These are phyloP conservation scores for Dactylorhiza incarnata DNA, from an alignment of 106 monocot species.

Conservation along the genomic window DNA sequence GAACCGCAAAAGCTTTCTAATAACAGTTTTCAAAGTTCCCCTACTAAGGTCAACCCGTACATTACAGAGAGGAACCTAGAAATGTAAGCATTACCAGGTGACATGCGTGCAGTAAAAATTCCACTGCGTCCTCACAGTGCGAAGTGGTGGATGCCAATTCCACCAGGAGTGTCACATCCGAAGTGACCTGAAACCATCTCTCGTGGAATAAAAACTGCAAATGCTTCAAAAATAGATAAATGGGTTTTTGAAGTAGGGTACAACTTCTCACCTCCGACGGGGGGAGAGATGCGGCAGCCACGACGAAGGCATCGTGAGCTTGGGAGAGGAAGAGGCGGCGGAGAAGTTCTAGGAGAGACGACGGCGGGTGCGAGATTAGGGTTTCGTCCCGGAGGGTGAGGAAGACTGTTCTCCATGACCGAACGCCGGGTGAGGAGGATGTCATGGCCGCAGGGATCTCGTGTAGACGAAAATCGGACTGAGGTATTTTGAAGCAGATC, in stretches of 20 bases:
- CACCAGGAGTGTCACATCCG: slow-evolving; percentile 72
- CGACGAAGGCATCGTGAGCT: slow-evolving; percentile 28
- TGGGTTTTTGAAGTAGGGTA: background rate
- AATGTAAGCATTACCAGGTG: slow-evolving; percentile 41
- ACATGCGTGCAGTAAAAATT: slow-evolving; percentile 22
- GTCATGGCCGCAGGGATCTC: slow-evolving; percentile 21
- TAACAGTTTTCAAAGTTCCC: background rate
- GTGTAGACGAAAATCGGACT: background rate
- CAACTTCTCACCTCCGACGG: slow-evolving; percentile 47
- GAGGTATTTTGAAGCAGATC: too few relatives aligned
- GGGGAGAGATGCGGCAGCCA: slow-evolving; percentile 56
- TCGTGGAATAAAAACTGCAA: background rate
- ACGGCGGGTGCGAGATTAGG: slow-evolving; percentile 38
- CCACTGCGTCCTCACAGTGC: slow-evolving; percentile 30
- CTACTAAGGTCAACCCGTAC: background rate
- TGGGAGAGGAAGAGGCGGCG: slow-evolving; percentile 49
- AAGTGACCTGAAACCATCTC: slow-evolving; percentile 42
- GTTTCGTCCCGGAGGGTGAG: slow-evolving; percentile 89
- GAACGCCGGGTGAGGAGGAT: slow-evolving; percentile 32
- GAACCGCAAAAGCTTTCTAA: background rate
- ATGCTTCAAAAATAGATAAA: background rate
- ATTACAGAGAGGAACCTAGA: background rate
- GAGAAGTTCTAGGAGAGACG: slow-evolving; percentile 46
- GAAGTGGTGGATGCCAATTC: slow-evolving; percentile 37
- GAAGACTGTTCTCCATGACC: slow-evolving; percentile 74